Conservation (phyloP, 176 grass and related monocot genomes). For the Metroxylon sagu region DNA sequence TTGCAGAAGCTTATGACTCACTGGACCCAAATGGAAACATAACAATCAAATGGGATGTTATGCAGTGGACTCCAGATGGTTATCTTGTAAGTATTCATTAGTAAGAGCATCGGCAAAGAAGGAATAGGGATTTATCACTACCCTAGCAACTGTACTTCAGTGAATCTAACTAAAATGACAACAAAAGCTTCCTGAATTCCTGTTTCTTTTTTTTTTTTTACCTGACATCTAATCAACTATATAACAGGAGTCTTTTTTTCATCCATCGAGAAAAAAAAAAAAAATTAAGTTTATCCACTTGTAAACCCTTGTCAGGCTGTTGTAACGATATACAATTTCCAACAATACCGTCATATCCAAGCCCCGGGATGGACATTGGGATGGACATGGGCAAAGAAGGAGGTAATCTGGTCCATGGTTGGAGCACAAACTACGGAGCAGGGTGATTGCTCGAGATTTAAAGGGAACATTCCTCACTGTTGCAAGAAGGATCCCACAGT, state of each 20-base stretch:
- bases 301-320: conserved; percentile 10
- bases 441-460: conserved; percentile 21
- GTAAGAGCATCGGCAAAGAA: neutral
- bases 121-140: too few species aligned
- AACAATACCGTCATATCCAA: conserved; percentile 22
- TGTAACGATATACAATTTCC: conserved; percentile 15
- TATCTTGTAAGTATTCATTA: conserved; percentile 9
- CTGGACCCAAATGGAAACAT: conserved; percentile 20
- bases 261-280: too few species aligned
- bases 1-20: conserved; percentile 18
- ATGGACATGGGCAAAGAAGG: conserved; percentile 19
- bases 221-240: too few species aligned
- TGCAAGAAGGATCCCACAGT: conserved; percentile 7
- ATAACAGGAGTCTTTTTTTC: too few species aligned
- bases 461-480: conserved; percentile 17
- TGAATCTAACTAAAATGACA: too few species aligned
- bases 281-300: neutral
- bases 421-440: conserved; percentile 17
- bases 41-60: conserved; percentile 24
- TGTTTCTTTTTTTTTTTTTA: too few species aligned
- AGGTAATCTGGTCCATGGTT: conserved; percentile 16
- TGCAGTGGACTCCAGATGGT: conserved; percentile 21
- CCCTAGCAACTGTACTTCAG: too few species aligned
- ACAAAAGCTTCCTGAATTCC: too few species aligned
- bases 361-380: conserved; percentile 11